Percentiles rank a stretch among this genome's conserved stretches.
Evolutionary conservation across 2,329 filamentous ascomycete species (phyloP).

Genomic region (Monosporascus sp.): DNA sequence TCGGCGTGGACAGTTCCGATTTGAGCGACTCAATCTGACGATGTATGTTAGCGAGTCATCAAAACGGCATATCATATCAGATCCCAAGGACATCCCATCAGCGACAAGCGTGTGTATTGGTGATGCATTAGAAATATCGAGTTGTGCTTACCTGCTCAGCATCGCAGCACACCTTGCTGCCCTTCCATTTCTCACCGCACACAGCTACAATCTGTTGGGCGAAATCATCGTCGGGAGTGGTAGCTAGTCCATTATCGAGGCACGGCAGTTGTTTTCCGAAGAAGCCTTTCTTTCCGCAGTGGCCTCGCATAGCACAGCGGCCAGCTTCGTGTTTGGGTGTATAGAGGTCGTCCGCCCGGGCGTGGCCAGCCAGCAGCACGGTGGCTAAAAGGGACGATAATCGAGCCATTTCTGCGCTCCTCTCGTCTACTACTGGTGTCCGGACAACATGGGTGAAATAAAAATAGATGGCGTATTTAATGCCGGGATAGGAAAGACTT

Average conservation of each 20-base stretch:
- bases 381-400: slow-evolving; percentile 26
- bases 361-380: slow-evolving; percentile 28
- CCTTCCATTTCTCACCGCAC: slow-evolving; percentile 81
- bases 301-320: slow-evolving; percentile 82
- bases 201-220: slow-evolving; percentile 75
- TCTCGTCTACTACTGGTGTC: slow-evolving; percentile 9
- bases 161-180: slow-evolving; percentile 79
- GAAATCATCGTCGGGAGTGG: slow-evolving; percentile 64
- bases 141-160: slow-evolving; percentile 59
- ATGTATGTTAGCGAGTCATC: slow-evolving; percentile 8
- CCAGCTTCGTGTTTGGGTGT: slow-evolving; percentile 75
- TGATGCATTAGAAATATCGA: not conserved
- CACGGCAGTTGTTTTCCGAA: slow-evolving; percentile 90
- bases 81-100: no score
- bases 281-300: slow-evolving; percentile 85
- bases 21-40: slow-evolving; percentile 69
- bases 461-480: not conserved
- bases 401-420: slow-evolving; percentile 31
- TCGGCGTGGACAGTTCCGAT: slow-evolving; percentile 79
- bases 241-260: slow-evolving; percentile 80
- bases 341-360: slow-evolving; percentile 25
- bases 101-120: no score
- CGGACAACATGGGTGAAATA: slow-evolving; percentile 12
- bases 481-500: no score
- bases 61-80: not conserved